Evolutionary conservation across 129 eudicot genomes (phyloP).

Genomic region (Tagetes erecta): DNA sequence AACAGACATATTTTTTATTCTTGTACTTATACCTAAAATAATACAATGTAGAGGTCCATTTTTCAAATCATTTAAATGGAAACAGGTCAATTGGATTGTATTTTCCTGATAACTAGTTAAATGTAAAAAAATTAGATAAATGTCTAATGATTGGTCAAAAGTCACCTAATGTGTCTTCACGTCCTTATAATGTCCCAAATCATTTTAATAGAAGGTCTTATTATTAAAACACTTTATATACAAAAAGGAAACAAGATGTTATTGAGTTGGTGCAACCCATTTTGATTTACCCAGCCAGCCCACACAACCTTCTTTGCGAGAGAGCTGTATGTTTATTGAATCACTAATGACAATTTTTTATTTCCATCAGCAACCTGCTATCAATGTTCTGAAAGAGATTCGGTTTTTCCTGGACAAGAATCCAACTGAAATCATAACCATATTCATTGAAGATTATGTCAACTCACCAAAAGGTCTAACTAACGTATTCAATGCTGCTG

Average conservation of each 20-base stretch:
- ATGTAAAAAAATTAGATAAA: not conserved
- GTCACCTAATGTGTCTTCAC: not conserved
- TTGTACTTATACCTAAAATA: not conserved
- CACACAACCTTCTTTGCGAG: not conserved
- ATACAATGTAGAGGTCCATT: not conserved
- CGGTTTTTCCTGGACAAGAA: constrained; percentile 62
- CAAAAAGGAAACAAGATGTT: not conserved
- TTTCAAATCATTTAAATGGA: not conserved
- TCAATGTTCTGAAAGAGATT: constrained; percentile 71
- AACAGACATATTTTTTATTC: not conserved
- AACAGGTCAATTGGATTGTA: not conserved
- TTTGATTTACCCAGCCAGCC: not conserved
- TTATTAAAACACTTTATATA: no score
- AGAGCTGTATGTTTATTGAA: not conserved
- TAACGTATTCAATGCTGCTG: constrained; percentile 80
- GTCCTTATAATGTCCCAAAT: not conserved
- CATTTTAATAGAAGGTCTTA: no score
- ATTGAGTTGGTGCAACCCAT: not conserved
- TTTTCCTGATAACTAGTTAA: not conserved
- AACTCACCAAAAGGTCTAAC: constrained; percentile 82
- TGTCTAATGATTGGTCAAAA: not conserved
- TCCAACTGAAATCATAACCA: constrained; percentile 80
- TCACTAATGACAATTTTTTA: constrained; percentile 18
- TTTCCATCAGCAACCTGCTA: constrained; percentile 80
- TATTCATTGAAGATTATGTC: constrained; percentile 92